These are phyloP conservation scores for Pilasporangium apinafurcum DNA, from an alignment of 352 stramenopile genomes.

Conservation along the genomic window DNA sequence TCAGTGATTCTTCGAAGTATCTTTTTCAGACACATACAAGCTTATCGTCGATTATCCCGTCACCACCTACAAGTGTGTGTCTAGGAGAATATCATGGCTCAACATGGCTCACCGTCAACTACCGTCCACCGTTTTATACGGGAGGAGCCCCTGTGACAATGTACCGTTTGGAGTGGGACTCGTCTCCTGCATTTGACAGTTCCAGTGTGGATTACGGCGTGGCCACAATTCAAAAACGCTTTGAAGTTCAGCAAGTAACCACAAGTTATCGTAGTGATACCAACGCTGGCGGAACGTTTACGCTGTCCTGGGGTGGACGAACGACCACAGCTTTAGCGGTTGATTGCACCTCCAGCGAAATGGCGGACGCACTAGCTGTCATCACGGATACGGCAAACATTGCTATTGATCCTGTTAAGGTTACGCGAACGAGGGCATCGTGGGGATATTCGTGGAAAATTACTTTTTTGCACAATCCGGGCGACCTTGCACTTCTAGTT, in stretches of 20 bases:
- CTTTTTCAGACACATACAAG: conserved; percentile 31
- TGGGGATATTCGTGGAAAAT: conserved; percentile 92
- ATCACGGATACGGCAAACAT: conserved; percentile 78
- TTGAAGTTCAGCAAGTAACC: conserved; percentile 89
- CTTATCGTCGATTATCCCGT: conserved; percentile 58
- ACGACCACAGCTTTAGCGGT: conserved; percentile 54
- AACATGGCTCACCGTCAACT: conserved; percentile 77
- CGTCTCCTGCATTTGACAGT: conserved; percentile 72
- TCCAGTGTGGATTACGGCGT: conserved; percentile 77
- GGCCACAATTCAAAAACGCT: conserved; percentile 78
- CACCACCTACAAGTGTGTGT: conserved; percentile 59
- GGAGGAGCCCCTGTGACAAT: conserved; percentile 87
- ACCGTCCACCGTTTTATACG: conserved; percentile 76
- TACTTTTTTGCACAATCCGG: conserved; percentile 84
- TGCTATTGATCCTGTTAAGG: conserved; percentile 67
- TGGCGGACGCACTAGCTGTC: conserved; percentile 73
- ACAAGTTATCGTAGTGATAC: conserved; percentile 57
- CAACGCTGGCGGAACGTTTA: conserved; percentile 83
- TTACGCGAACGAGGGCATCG: conserved; percentile 42
- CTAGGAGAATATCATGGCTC: conserved; percentile 74
- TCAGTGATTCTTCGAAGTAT: conserved; percentile 27
- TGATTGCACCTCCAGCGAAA: conserved; percentile 56
- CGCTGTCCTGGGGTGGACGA: conserved; percentile 87
- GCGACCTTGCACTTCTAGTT: conserved; percentile 84
- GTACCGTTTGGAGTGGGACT: conserved; percentile 92